These are phyloP conservation scores for Gardenia jasminoides DNA, from an alignment of 257 asterid genomes.

Conservation along the genomic window DNA sequence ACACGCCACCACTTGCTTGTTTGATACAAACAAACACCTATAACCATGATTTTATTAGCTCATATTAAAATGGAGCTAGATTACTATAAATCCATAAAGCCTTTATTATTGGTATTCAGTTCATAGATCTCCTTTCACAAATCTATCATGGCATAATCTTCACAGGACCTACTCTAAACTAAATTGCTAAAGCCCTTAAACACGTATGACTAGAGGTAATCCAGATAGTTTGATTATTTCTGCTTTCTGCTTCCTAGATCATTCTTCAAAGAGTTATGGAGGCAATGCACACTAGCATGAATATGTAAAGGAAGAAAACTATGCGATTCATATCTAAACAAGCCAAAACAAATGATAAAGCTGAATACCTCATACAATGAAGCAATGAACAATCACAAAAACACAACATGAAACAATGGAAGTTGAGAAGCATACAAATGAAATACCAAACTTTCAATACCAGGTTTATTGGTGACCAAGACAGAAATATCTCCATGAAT, in stretches of 20 bases:
- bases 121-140: too few species aligned
- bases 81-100: too few species aligned
- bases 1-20: too few species aligned
- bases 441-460: slow-evolving; percentile 26
- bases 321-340: not conserved
- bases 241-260: not conserved
- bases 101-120: too few species aligned
- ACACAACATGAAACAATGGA: not conserved
- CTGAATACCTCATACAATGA: not conserved
- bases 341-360: not conserved
- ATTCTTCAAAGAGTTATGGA: too few species aligned
- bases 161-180: too few species aligned
- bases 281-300: not conserved
- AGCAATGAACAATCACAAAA: not conserved
- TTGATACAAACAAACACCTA: too few species aligned
- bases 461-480: slow-evolving; percentile 69
- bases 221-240: not conserved
- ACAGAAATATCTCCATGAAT: slow-evolving; percentile 64
- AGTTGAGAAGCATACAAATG: too few species aligned
- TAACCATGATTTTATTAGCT: too few species aligned
- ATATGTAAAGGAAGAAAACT: not conserved
- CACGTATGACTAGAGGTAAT: not conserved
- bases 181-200: not conserved
- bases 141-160: too few species aligned
- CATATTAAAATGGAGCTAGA: too few species aligned